Evolutionary conservation across 2,329 filamentous ascomycete species (phyloP).

Genomic region (Penicillium sp.): DNA sequence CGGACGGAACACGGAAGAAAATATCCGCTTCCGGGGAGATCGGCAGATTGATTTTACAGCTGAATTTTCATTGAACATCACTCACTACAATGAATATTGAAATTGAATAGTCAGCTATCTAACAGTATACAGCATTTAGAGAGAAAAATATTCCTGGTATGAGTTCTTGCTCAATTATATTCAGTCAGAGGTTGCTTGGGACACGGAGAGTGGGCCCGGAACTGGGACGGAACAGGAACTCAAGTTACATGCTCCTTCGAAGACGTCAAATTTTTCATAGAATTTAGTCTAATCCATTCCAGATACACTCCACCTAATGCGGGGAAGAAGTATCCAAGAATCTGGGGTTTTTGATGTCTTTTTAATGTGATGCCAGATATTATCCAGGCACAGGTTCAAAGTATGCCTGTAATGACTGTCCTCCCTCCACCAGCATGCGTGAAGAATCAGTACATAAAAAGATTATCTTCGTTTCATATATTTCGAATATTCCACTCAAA

Average conservation of each 20-base stretch:
- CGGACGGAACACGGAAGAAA: neutral
- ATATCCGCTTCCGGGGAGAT: neutral
- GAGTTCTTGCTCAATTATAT: neutral
- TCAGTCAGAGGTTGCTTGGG: neutral
- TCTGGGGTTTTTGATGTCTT: neutral
- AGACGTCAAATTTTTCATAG: neutral
- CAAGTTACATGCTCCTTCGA: neutral
- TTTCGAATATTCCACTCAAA: too few species aligned
- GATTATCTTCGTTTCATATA: too few species aligned
- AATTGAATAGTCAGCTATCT: too few species aligned
- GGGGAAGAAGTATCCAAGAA: neutral
- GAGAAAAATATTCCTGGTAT: neutral
- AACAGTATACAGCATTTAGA: neutral
- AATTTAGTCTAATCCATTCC: neutral
- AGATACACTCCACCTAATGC: neutral
- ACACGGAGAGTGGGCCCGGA: neutral
- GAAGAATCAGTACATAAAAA: neutral
- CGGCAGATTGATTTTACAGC: neutral
- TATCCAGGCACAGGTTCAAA: neutral
- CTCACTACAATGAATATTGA: neutral
- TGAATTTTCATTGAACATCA: neutral
- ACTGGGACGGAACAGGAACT: neutral
- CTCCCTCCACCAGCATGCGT: neutral
- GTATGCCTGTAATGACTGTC: neutral
- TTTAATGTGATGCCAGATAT: neutral